Evolutionary conservation across 2,329 filamentous ascomycete species (phyloP).

Genomic region (Aplosporella prunicola): DNA sequence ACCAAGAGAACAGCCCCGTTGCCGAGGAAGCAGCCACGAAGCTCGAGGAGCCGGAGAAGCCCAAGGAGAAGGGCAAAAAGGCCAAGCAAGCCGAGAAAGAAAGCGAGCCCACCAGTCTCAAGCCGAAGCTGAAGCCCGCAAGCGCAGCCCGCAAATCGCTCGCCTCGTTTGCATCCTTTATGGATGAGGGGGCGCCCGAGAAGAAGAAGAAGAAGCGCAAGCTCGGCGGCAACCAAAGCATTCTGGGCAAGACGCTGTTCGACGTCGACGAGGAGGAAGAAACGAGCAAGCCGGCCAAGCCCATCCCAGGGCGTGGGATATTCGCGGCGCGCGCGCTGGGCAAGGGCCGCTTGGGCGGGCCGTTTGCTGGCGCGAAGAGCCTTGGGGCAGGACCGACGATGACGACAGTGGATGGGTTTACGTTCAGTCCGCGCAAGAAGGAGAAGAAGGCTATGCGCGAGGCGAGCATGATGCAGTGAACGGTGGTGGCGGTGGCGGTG

Average conservation of each 20-base stretch:
- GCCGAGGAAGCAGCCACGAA: conserved; percentile 23
- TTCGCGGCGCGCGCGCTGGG: conserved; percentile 29
- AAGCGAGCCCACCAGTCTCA: conserved; percentile 14
- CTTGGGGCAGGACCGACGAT: conserved; percentile 28
- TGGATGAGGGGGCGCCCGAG: conserved; percentile 28
- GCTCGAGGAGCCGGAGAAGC: conserved; percentile 26
- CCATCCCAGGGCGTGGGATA: conserved; percentile 26
- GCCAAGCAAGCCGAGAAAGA: conserved; percentile 26
- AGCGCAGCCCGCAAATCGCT: conserved; percentile 35
- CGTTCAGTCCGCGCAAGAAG: conserved; percentile 32
- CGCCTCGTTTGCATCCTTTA: conserved; percentile 36
- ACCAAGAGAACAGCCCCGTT: conserved; percentile 29
- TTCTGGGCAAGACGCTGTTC: conserved; percentile 48
- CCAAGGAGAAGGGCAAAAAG: conserved; percentile 19
- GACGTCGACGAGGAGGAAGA: conserved; percentile 45
- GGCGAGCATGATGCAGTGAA: conserved; percentile 5
- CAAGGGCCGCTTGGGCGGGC: conserved; percentile 21
- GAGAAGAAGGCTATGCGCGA: conserved; percentile 20
- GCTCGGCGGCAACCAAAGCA: conserved; percentile 45
- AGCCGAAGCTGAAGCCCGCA: conserved; percentile 28
- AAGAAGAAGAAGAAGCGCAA: conserved; percentile 62
- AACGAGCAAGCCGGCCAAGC: conserved; percentile 21
- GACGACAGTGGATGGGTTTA: conserved; percentile 29
- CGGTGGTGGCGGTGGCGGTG: too few relatives aligned
- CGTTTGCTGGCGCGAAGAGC: conserved; percentile 22